Evolutionary conservation across 768 basidiomycete genomes (phyloP).

Genomic region (Pisolithus tinctorius): DNA sequence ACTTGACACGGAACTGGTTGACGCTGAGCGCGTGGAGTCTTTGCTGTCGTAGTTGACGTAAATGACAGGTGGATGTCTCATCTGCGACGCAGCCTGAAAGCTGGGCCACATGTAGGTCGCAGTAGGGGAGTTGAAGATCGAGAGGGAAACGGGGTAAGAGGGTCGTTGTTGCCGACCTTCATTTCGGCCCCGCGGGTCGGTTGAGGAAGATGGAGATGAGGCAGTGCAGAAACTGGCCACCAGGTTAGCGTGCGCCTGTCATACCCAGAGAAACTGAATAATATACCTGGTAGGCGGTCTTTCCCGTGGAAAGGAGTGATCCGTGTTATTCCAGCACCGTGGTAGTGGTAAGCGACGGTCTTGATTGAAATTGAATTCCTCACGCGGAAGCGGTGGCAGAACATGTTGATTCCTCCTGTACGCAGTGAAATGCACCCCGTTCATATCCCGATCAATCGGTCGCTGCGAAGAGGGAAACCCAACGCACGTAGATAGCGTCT

Average conservation of each 20-base stretch:
- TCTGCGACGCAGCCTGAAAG: constrained; percentile 38
- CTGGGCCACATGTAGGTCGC: constrained; percentile 44
- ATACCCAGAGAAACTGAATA: constrained; percentile 1
- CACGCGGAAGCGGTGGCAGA: constrained; percentile 26
- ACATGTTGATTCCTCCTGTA: constrained; percentile 29
- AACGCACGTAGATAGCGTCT: constrained; percentile 21
- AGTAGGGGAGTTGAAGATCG: constrained; percentile 37
- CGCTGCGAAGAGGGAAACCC: constrained; percentile 5
- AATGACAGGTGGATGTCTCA: constrained; percentile 32
- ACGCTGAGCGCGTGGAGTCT: constrained; percentile 27
- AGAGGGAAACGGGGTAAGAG: constrained; percentile 26
- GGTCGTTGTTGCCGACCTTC: constrained; percentile 23
- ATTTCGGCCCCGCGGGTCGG: constrained; percentile 16
- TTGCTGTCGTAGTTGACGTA: constrained; percentile 31
- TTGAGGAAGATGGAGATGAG: constrained; percentile 10
- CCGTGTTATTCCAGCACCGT: constrained; percentile 24
- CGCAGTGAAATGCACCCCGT: constrained; percentile 15
- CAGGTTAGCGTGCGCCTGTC: constrained; percentile 14
- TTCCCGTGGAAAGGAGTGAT: constrained; percentile 16
- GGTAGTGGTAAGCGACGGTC: constrained; percentile 27
- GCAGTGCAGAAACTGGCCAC: constrained; percentile 14
- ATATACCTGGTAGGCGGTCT: constrained; percentile 21
- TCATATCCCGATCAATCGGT: constrained; percentile 20
- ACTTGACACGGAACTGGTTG: constrained; percentile 24
- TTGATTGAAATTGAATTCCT: constrained; percentile 27